These are phyloP conservation scores for Tuber magnatum DNA, from an alignment of 495 filamentous ascomycete genomes.

Conservation along the genomic window DNA sequence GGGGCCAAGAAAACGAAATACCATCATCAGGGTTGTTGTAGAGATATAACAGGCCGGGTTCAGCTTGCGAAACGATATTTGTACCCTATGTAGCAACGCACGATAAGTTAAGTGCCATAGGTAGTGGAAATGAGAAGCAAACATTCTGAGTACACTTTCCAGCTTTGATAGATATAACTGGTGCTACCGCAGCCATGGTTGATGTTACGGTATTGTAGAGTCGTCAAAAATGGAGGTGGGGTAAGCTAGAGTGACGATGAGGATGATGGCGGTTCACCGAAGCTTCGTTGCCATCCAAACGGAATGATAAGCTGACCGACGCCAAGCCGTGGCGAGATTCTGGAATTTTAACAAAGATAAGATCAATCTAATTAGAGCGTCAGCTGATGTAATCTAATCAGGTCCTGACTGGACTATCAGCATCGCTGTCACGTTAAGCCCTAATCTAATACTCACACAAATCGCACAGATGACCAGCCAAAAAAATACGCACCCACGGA, in stretches of 20 bases:
- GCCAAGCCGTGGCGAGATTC: neutral
- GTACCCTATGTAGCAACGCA: constrained; percentile 47
- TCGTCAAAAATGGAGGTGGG: constrained; percentile 5
- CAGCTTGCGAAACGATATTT: constrained; percentile 60
- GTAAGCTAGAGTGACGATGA: neutral
- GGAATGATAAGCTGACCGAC: neutral
- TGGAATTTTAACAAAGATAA: neutral
- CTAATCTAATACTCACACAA: neutral
- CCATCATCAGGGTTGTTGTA: constrained; percentile 73
- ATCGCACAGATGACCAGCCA: neutral
- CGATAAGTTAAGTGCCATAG: constrained; percentile 46
- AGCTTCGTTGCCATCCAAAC: neutral
- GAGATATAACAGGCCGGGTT: constrained; percentile 85
- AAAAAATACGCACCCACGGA: neutral
- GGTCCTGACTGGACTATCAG: neutral
- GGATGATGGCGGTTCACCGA: neutral
- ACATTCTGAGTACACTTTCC: constrained; percentile 84
- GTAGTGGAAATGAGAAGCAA: constrained; percentile 41
- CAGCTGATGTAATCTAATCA: neutral
- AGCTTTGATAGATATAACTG: constrained; percentile 94
- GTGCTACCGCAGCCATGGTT: constrained; percentile 42
- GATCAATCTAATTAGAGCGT: neutral
- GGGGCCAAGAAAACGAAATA: constrained; percentile 38
- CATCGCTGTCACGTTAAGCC: neutral
- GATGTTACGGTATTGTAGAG: constrained; percentile 3